These are phyloP conservation scores for Sarocladium kiliense DNA, from an alignment of 2,329 filamentous ascomycete species.

Conservation along the genomic window DNA sequence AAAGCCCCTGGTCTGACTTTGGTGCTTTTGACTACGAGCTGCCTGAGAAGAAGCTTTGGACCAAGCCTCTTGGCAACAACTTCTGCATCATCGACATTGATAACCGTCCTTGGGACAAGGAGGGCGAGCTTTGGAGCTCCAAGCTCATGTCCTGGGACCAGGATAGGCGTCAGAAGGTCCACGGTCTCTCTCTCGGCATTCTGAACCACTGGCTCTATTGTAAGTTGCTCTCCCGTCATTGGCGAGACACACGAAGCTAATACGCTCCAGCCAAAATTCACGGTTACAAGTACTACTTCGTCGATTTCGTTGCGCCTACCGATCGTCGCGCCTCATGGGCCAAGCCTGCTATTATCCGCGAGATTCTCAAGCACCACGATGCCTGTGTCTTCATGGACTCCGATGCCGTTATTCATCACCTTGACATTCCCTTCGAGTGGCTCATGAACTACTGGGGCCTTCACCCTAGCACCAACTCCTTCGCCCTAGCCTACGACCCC, in stretches of 20 bases:
- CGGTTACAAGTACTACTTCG: slow-evolving; percentile 42
- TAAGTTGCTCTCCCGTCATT: slow-evolving; percentile 15
- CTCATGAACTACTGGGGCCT: slow-evolving; percentile 42
- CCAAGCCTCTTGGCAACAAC: slow-evolving; percentile 28
- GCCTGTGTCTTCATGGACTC: slow-evolving; percentile 39
- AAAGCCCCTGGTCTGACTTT: slow-evolving; percentile 21
- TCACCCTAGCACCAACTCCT: slow-evolving; percentile 31
- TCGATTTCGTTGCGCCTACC: slow-evolving; percentile 30
- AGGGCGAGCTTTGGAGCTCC: slow-evolving; percentile 30
- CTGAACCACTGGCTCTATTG: slow-evolving; percentile 40
- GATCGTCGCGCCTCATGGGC: slow-evolving; percentile 42
- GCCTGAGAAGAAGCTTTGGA: slow-evolving; percentile 23
- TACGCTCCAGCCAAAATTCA: slow-evolving; percentile 33
- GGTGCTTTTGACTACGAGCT: slow-evolving; percentile 29
- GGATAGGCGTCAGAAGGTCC: slow-evolving; percentile 18
- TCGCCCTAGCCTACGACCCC: slow-evolving; percentile 37
- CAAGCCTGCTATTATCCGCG: slow-evolving; percentile 36
- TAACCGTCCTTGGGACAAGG: slow-evolving; percentile 31
- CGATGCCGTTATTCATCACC: slow-evolving; percentile 37
- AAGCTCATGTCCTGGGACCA: slow-evolving; percentile 30
- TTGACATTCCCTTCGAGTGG: slow-evolving; percentile 41
- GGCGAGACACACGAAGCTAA: slow-evolving; percentile 15
- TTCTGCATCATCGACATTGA: slow-evolving; percentile 42
- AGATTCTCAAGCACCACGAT: slow-evolving; percentile 38
- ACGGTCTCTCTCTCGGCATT: slow-evolving; percentile 34